These are phyloP conservation scores for Candolleomyces eurysporus DNA, from an alignment of 768 basidiomycete species.

Conservation along the genomic window DNA sequence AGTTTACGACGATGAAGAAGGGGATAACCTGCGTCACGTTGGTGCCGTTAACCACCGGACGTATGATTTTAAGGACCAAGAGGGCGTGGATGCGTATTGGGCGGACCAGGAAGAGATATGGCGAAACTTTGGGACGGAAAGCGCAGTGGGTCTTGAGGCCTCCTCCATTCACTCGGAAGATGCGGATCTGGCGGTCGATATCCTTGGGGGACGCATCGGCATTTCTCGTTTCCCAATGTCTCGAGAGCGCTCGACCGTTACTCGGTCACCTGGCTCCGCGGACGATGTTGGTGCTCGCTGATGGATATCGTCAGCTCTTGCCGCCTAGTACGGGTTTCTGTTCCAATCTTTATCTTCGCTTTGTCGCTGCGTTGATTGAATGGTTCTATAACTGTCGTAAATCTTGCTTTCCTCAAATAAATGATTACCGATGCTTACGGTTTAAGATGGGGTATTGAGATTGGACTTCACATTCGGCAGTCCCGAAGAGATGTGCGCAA, in stretches of 20 bases:
- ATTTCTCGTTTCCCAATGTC: constrained; percentile 34
- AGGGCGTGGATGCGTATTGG: constrained; percentile 36
- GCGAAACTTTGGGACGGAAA: constrained; percentile 11
- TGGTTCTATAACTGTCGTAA: background rate
- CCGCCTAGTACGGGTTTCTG: constrained; percentile 2
- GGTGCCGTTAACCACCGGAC: constrained; percentile 11
- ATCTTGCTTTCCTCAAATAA: background rate
- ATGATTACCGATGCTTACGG: background rate
- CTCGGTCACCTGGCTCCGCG: constrained; percentile 17
- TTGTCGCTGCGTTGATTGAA: background rate
- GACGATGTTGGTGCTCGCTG: background rate
- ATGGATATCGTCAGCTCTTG: background rate
- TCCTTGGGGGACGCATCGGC: background rate
- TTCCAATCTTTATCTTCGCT: background rate
- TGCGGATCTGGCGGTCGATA: background rate
- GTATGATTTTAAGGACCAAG: constrained; percentile 26
- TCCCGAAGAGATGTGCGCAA: background rate
- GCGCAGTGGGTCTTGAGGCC: background rate
- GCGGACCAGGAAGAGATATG: constrained; percentile 30
- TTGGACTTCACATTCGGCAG: background rate
- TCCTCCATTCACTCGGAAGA: background rate
- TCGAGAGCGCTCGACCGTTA: constrained; percentile 45
- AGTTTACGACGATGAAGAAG: background rate
- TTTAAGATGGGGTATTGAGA: background rate
- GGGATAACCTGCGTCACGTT: constrained; percentile 7